Evolutionary conservation across 2,329 filamentous ascomycete genomes (phyloP), one percentile per base, ranked within the genome.

Genomic region (Fusarium vanettenii): DNA sequence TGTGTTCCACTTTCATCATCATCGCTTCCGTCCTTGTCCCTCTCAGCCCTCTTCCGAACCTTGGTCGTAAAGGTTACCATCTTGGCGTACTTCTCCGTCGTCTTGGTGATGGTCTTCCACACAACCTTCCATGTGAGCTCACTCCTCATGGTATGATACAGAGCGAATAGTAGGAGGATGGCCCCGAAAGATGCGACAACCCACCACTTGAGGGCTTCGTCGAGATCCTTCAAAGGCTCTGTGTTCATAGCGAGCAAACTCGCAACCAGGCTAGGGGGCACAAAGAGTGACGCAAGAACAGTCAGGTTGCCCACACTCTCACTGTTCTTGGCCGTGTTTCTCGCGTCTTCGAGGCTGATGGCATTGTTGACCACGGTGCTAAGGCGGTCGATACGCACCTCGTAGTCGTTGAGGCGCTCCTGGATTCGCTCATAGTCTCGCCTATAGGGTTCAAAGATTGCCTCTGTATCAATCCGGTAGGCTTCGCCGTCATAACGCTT

Each of bases 101-200:
- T 52, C 48, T 52, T 52, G 48, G 48, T 52, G 18, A 52, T 52
- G 27, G 48, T 52, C 48, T 52, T 52, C 48, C 48, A 52, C 27
- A 52, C 48, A 14, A 52, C 48, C 27, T 52, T 52, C 48, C 48
- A 52, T n/a, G 48, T 52, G 48, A 52, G 48, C 48, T 52, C 48
- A 7, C 48, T 52, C 4, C 56, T 59, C 56, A 59, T 59, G 22
- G 35, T 27, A 11, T 27, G 35, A 22, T 39, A 59, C 10, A 59
- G 14, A 6, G 35, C 22, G 3, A 59, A 27, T 76, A 81, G 14
- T 6, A 61, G n/a, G 13, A 45, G 39, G 3, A 61, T 20, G 8
- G 59, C 59, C 13, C 39, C 18, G 5, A 61, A 29, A 4, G 59
- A 61, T 27, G 35, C 35, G 3, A 61, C 27, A 8, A 27, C 59